Evolutionary conservation across 805 yeast species (phyloP).

Genomic region (Yarrowia sp.): DNA sequence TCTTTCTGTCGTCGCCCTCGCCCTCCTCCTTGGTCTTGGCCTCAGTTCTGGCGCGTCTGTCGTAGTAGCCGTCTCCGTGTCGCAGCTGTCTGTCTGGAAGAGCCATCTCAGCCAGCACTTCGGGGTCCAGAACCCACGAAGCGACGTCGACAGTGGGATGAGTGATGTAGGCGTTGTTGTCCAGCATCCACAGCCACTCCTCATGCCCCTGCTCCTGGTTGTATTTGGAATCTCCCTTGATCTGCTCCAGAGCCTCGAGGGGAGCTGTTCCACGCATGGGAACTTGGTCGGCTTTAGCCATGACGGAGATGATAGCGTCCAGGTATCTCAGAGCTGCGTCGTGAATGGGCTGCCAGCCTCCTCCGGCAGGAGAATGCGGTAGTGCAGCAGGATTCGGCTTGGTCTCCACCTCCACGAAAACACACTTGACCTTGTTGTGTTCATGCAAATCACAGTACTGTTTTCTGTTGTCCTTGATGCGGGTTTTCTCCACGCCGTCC

Average conservation of each 20-base stretch:
- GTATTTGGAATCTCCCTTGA: neutral
- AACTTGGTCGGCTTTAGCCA: neutral
- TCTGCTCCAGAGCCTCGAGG: conserved; percentile 9
- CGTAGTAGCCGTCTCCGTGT: conserved; percentile 19
- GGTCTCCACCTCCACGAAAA: conserved; percentile 1
- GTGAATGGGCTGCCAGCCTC: conserved; percentile 14
- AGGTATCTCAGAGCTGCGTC: neutral
- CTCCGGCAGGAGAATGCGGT: conserved; percentile 2
- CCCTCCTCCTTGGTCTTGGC: conserved; percentile 1
- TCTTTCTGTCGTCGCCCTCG: conserved; percentile 5
- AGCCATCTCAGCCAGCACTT: neutral
- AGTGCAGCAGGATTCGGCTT: conserved; percentile 3
- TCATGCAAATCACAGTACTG: conserved; percentile 2
- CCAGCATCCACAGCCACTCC: conserved; percentile 22
- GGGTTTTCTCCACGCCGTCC: conserved; percentile 2
- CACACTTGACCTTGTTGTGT: conserved; percentile 21
- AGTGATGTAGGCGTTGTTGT: conserved; percentile 20
- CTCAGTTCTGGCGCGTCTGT: neutral
- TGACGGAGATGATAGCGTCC: neutral
- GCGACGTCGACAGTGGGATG: conserved; percentile 1
- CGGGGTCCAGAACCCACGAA: neutral
- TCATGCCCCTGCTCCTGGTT: neutral
- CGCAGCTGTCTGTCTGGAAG: neutral
- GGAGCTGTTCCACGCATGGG: neutral
- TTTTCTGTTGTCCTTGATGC: neutral